Evolutionary conservation across 768 basidiomycete species (phyloP).

Genomic region (Pleurotus platypus): DNA sequence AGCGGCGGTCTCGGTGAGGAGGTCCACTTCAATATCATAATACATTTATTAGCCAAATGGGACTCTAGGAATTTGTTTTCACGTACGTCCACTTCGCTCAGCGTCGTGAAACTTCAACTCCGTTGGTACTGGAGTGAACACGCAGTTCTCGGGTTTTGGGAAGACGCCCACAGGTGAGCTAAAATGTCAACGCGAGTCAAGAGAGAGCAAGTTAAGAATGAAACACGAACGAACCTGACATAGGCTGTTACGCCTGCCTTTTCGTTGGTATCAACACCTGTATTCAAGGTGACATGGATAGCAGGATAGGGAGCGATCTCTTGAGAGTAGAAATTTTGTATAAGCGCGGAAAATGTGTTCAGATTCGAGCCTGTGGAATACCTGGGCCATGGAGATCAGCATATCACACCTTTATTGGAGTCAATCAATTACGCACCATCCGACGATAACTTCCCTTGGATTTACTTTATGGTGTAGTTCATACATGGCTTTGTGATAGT

Average conservation of each 20-base stretch:
- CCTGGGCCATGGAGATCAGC: conserved; percentile 38
- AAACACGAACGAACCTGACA: conserved; percentile 55
- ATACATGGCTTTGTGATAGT: conserved; percentile 91
- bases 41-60: too few species aligned
- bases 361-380: conserved; percentile 89
- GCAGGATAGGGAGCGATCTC: conserved; percentile 88
- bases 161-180: conserved; percentile 87
- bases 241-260: conserved; percentile 82
- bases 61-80: too few species aligned
- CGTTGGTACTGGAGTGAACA: conserved; percentile 91
- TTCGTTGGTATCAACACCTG: conserved; percentile 62
- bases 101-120: conserved; percentile 78
- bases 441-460: conserved; percentile 87
- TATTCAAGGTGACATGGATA: conserved; percentile 88
- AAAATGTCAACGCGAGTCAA: conserved; percentile 10
- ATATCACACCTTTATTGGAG: too few species aligned
- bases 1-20: conserved; percentile 52
- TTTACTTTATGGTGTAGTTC: conserved; percentile 84
- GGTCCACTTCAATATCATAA: conserved; percentile 54
- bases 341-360: conserved; percentile 93
- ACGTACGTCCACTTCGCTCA: conserved; percentile 82
- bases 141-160: conserved; percentile 92
- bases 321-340: conserved; percentile 96
- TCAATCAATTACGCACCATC: conserved; percentile 63
- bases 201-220: too few species aligned